These are phyloP conservation scores for Gentiana dahurica DNA, from an alignment of 257 asterid species.

Conservation along the genomic window DNA sequence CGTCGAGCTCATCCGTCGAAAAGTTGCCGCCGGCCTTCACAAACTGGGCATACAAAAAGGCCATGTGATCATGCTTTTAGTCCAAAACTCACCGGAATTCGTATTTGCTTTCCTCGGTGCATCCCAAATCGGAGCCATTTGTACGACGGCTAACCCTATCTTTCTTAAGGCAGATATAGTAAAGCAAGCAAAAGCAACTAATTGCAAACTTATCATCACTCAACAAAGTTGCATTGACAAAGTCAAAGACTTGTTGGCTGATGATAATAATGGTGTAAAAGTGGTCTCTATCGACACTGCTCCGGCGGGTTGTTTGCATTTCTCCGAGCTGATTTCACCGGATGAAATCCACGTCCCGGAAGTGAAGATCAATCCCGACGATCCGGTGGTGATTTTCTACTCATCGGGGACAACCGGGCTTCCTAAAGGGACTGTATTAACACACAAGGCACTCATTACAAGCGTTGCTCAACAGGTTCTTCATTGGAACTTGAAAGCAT, in stretches of 20 bases:
- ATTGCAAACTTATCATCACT: constrained; percentile 23
- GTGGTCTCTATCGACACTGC: constrained; percentile 13
- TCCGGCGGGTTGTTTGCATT: constrained; percentile 11
- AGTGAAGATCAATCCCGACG: constrained; percentile 14
- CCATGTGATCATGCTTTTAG: constrained; percentile 26
- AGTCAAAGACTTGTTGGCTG: constrained; percentile 8
- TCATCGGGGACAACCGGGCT: constrained; percentile 34
- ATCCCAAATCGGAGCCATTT: constrained; percentile 20
- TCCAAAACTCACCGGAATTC: constrained; percentile 14
- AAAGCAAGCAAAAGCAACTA: constrained; percentile 27
- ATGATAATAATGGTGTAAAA: constrained; percentile 11
- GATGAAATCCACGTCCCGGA: constrained; percentile 13
- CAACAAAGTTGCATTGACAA: constrained; percentile 17
- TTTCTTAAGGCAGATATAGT: constrained; percentile 19
- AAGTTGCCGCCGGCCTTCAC: constrained; percentile 17
- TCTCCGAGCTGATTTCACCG: constrained; percentile 7
- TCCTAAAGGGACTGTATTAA: constrained; percentile 29
- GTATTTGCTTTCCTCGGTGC: too few relatives aligned
- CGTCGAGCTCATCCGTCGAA: constrained; percentile 20
- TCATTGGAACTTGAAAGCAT: too few relatives aligned
- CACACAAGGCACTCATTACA: constrained; percentile 26
- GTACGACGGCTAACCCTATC: constrained; percentile 28
- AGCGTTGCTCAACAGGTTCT: constrained; percentile 3
- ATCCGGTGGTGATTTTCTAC: constrained; percentile 21
- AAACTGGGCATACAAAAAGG: background rate